These are phyloP conservation scores for Ophiognomonia clavigignenti-juglandacearum DNA, from an alignment of 2,329 filamentous ascomycete species.

Conservation along the genomic window DNA sequence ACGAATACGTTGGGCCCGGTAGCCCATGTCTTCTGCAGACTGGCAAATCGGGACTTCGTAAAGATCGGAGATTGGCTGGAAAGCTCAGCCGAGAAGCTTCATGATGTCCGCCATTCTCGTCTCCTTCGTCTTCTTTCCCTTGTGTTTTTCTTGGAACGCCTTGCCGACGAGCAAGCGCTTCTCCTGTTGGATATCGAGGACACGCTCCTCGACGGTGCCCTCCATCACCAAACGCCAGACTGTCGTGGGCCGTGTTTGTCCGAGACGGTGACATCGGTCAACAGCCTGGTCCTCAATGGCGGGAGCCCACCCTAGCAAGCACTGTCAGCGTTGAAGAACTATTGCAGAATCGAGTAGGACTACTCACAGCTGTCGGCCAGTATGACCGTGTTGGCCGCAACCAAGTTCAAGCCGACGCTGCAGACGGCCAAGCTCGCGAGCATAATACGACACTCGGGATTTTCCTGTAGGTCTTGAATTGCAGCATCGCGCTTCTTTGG, in stretches of 20 bases:
- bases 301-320: slow-evolving; percentile 68
- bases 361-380: slow-evolving; percentile 67
- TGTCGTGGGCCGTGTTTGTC: slow-evolving; percentile 72
- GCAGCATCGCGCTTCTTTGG: slow-evolving; percentile 66
- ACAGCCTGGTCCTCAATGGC: slow-evolving; percentile 90
- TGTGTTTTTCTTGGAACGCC: slow-evolving; percentile 71
- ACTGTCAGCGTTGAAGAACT: not conserved
- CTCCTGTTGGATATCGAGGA: slow-evolving; percentile 70
- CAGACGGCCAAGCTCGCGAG: slow-evolving; percentile 79
- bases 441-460: slow-evolving; percentile 66
- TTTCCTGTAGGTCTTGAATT: slow-evolving; percentile 61
- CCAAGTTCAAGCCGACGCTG: slow-evolving; percentile 80
- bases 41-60: no score
- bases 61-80: not conserved
- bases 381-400: slow-evolving; percentile 80
- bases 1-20: no score
- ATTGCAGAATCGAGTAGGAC: not conserved
- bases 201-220: slow-evolving; percentile 72
- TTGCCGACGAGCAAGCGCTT: slow-evolving; percentile 74
- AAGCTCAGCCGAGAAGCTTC: slow-evolving; percentile 35
- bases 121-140: slow-evolving; percentile 50
- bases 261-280: slow-evolving; percentile 72
- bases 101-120: slow-evolving; percentile 52
- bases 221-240: slow-evolving; percentile 82
- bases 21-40: no score